Conservation (phyloP, 768 basidiomycete genomes). For the Galerina sulciceps region DNA sequence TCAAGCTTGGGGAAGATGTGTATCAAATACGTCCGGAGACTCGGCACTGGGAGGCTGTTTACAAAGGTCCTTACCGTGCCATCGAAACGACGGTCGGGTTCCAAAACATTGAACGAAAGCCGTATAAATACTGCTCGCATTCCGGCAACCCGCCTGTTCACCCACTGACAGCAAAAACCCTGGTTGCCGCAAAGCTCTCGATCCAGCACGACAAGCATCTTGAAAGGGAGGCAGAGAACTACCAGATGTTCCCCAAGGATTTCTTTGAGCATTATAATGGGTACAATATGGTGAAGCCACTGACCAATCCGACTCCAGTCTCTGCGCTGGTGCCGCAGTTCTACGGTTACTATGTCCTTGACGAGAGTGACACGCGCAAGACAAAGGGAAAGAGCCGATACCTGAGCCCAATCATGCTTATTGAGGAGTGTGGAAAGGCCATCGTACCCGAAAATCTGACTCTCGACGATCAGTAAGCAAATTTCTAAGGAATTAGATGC, state of each 20-base stretch:
- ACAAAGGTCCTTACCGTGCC: constrained; percentile 30
- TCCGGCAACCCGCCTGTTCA: constrained; percentile 12
- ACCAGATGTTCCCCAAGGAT: constrained; percentile 45
- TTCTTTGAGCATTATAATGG: constrained; percentile 54
- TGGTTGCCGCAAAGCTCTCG: constrained; percentile 50
- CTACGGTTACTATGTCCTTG: constrained; percentile 59
- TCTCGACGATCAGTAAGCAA: constrained; percentile 40
- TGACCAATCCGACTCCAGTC: constrained; percentile 47
- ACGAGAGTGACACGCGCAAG: constrained; percentile 3
- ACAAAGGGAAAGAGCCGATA: constrained; percentile 12
- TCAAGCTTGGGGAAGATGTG: constrained; percentile 7
- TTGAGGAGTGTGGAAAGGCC: constrained; percentile 45
- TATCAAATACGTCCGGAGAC: neutral
- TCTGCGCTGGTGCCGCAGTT: constrained; percentile 63
- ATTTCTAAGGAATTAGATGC: neutral
- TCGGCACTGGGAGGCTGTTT: constrained; percentile 5
- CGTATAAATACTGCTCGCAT: constrained; percentile 32
- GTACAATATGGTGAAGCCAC: constrained; percentile 42
- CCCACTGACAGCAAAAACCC: constrained; percentile 40
- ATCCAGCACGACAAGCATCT: constrained; percentile 39
- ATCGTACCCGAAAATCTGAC: constrained; percentile 29
- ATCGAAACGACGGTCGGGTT: constrained; percentile 31
- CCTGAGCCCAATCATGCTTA: constrained; percentile 45
- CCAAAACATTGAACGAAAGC: constrained; percentile 32
- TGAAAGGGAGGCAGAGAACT: constrained; percentile 43